Evolutionary conservation across 176 grass and related monocot genomes (phyloP).

Genomic region (Triticum turgidum): DNA sequence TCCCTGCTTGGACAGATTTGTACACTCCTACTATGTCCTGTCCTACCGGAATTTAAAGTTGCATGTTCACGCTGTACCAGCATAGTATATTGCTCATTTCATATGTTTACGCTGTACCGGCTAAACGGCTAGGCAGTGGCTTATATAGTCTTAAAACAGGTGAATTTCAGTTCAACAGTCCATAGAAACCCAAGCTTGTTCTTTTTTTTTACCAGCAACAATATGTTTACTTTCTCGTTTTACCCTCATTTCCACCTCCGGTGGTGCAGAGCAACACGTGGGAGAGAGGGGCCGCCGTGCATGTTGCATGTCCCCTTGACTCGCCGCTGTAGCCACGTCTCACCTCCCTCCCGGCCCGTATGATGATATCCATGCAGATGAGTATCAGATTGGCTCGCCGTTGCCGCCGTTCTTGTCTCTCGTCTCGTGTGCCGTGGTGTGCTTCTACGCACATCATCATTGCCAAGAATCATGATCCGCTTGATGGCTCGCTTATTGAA

Average conservation of each 20-base stretch:
- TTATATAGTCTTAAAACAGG: background rate
- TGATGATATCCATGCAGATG: background rate
- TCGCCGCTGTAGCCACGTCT: background rate
- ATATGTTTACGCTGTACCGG: too few relatives aligned
- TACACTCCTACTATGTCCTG: background rate
- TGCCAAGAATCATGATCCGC: background rate
- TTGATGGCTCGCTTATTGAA: background rate
- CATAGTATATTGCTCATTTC: background rate
- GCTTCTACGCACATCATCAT: background rate
- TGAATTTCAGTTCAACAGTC: background rate
- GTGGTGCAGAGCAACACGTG: conserved; percentile 16
- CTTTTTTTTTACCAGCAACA: background rate
- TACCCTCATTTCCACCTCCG: background rate
- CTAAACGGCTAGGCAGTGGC: too few relatives aligned
- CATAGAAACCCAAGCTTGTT: background rate
- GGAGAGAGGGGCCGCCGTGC: conserved; percentile 32
- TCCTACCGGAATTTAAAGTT: background rate
- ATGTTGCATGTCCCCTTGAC: conserved; percentile 49
- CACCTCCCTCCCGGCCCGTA: background rate
- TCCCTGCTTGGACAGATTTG: background rate
- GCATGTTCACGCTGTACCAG: background rate
- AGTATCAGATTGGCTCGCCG: background rate
- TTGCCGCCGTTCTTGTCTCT: background rate
- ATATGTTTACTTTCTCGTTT: background rate
- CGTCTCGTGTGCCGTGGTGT: background rate